Evolutionary conservation across 805 yeast species (phyloP), one percentile per base, ranked within the genome.

Genomic region (Metschnikowia peoriensis): DNA sequence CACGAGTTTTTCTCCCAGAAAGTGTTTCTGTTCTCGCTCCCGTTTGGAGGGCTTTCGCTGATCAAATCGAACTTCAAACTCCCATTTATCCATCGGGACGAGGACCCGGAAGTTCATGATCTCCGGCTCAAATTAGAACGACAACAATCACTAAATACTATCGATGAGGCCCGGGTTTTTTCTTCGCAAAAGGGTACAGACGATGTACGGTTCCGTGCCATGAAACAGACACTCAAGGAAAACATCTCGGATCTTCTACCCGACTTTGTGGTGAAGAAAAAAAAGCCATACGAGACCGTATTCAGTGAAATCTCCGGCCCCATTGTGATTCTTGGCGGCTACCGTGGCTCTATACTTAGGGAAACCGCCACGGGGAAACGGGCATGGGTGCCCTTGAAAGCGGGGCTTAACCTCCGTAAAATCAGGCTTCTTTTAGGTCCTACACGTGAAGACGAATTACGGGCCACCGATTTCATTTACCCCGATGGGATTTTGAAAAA

Each of bases 371-470:
- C 96, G 0, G 68, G 75, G 12, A 81, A 84, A 54, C 73, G 93
- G 48, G 80, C 88, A 1, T 92, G 97, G 97, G 81, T 91, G 40
- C 97, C 97, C 0, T 64, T 87, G 6, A 86, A 88, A 61, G 97
- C 93, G 0, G 96, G 97, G 0, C 77, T 92, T 47, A 85, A 88
- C 59, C 72, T 90, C 29, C 73, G 85, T 17, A 87, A 84, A 61
- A 80, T 86, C 54, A 83, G 88, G 71, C 70, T 92, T 22, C 68
- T 82, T 11, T 71, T 92, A 17, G 96, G 96, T 0, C 93, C 96
- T 0, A 72, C 66, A 0, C 85, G 78, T 49, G 83, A 82, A 46
- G 96, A 87, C 63, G 97, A 92, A 67, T 40, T 68, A 2, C 66
- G 73, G 41, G 84, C 87, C 0, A 70, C 75, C 29, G 70, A 79